Percentiles rank a stretch among this genome's conserved stretches.
Evolutionary conservation across 306 rosid genomes (phyloP).

Genomic region (Cicer judaicum): DNA sequence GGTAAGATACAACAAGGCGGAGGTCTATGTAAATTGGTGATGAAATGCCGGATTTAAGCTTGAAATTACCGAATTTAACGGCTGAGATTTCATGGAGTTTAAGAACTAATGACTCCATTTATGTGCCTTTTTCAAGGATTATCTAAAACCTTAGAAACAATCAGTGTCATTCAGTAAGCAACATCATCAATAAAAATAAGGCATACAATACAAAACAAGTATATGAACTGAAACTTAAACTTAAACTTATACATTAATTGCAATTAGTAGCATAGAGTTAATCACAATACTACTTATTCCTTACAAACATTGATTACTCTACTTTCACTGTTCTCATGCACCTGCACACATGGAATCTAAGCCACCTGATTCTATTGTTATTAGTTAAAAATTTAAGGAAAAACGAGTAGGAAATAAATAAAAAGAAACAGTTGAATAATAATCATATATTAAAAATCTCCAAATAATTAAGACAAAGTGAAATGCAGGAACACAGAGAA

Average conservation of each 20-base stretch:
- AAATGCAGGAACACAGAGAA: neutral
- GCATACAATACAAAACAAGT: neutral
- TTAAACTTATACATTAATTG: neutral
- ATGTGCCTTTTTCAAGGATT: neutral
- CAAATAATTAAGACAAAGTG: too few species aligned
- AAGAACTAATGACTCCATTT: slow-evolving; percentile 77
- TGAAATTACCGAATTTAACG: slow-evolving; percentile 88
- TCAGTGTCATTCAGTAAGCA: slow-evolving; percentile 33
- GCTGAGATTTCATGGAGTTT: slow-evolving; percentile 92
- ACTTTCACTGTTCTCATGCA: neutral
- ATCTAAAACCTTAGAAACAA: slow-evolving; percentile 19
- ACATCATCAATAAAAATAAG: slow-evolving; percentile 23
- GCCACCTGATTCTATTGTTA: neutral
- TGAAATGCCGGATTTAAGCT: slow-evolving; percentile 86
- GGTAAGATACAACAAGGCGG: slow-evolving; percentile 80
- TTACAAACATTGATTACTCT: slow-evolving; percentile 8
- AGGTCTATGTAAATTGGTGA: slow-evolving; percentile 93
- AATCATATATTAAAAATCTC: too few species aligned
- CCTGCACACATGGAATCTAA: slow-evolving; percentile 12
- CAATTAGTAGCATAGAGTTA: slow-evolving; percentile 31
- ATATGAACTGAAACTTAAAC: neutral
- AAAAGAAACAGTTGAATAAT: too few species aligned
- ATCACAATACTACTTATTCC: slow-evolving; percentile 21
- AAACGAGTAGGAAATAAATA: too few species aligned
- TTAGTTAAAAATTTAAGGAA: too few species aligned